Evolutionary conservation across 805 yeast genomes (phyloP), one percentile per base, ranked within the genome.

Genomic region (Wickerhamomyces mucosus): DNA sequence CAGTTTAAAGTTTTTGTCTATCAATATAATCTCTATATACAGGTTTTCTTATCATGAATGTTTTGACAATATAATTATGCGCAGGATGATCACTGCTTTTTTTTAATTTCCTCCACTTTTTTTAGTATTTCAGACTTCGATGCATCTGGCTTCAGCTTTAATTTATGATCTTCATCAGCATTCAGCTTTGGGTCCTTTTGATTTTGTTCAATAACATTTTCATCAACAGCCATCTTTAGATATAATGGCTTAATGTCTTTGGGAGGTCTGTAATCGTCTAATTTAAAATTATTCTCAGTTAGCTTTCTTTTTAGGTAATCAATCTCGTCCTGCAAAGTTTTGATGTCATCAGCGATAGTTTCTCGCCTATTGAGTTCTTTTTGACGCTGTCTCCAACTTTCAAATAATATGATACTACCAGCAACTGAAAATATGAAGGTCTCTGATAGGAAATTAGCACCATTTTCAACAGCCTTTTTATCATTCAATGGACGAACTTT

Each of bases 401-500:
- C 95, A 49, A 68, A 82, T 10, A 84, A 47, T 9, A 85, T 75
- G 33, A 81, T 64, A 1, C 78, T 66, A 5, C 94, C 92, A 2
- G 92, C 94, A 16, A 85, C 89, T 18, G 78, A 60, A 44, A 85
- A 84, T 14, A 84, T 74, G 46, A 84, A 78, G 20, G 75, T 51
- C 51, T 84, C 95, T 27, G 89, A 78, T 10, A 84, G 56, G 49
- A 83, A 73, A 35, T 68, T 78, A 27, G 94, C 92, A 1, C 94
- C 95, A 36, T 67, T 73, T 36, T 84, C 92, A 26, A 85, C 69
- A 22, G 95, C 95, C 46, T 74, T 77, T 10, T 75, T 72, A 42
- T 83, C 94, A 50, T 82, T 83, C 50, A 84, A 65, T 0, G 94
- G 94, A 29, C 94, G 67, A 7, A 83, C 69, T 43, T 68, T 70